These are phyloP conservation scores for Chloranthus sessilifolius DNA, from an alignment of 164 flowering plant genomes.

Conservation along the genomic window DNA sequence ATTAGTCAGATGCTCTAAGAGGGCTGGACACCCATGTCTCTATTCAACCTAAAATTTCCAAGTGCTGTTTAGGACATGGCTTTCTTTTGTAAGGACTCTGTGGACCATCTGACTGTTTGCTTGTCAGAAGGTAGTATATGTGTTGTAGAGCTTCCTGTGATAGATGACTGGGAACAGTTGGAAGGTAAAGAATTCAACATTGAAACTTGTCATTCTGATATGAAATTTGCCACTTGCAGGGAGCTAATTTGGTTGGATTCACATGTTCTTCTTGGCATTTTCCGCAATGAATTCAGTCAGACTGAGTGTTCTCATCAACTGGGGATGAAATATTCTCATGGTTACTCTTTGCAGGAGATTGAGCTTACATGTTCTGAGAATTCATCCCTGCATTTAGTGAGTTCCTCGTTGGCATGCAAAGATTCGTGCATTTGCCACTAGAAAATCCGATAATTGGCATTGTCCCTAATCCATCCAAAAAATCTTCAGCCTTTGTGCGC, in stretches of 20 bases:
- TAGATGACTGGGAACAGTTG: slow-evolving; percentile 69
- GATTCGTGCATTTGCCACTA: slow-evolving; percentile 26
- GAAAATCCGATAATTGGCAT: slow-evolving; percentile 51
- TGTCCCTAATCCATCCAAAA: slow-evolving; percentile 44
- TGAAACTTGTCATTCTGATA: slow-evolving; percentile 46
- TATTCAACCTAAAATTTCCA: slow-evolving; percentile 58
- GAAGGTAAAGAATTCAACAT: slow-evolving; percentile 68
- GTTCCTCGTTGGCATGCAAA: slow-evolving; percentile 77
- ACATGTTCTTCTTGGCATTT: slow-evolving; percentile 57
- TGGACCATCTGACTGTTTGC: slow-evolving; percentile 52
- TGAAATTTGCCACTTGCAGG: slow-evolving; percentile 33
- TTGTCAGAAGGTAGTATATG: slow-evolving; percentile 64
- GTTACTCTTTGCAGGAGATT: slow-evolving; percentile 56
- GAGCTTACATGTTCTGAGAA: slow-evolving; percentile 65
- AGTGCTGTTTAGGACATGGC: slow-evolving; percentile 53
- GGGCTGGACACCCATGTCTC: slow-evolving; percentile 82
- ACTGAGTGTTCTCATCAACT: slow-evolving; percentile 9
- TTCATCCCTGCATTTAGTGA: slow-evolving; percentile 42
- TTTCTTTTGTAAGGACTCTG: slow-evolving; percentile 41
- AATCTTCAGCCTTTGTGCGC: slow-evolving; percentile 63
- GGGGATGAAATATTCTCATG: slow-evolving; percentile 12
- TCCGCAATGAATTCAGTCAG: slow-evolving; percentile 33
- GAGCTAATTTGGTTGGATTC: slow-evolving; percentile 85
- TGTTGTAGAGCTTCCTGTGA: slow-evolving; percentile 67
- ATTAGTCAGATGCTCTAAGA: no score